Evolutionary conservation across 208 protist species (phyloP).

Genomic region (Wallacemonas sp.): DNA sequence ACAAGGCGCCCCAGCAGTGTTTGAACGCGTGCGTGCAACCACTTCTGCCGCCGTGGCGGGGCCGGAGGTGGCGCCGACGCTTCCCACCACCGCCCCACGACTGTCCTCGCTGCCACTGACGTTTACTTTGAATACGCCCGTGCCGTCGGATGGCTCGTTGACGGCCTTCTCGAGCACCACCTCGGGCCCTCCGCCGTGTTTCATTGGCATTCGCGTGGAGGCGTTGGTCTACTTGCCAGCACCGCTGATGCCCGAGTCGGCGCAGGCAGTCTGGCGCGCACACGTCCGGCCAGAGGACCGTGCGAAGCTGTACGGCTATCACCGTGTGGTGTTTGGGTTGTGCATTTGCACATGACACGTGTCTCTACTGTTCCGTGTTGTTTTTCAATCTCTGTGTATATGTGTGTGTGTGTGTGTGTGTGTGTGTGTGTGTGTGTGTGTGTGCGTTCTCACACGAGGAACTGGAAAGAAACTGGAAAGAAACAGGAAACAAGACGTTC

Average conservation of each 20-base stretch:
- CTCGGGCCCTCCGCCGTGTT: slow-evolving; percentile 2
- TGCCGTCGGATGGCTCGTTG: slow-evolving; percentile 5
- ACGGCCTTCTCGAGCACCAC: slow-evolving; percentile 5
- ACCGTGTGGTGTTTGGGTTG: neutral
- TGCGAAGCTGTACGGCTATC: neutral
- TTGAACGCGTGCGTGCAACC: neutral
- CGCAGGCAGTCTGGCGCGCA: neutral
- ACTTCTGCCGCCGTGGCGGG: neutral
- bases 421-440: no score
- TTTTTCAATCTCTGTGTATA: no score
- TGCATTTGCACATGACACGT: neutral
- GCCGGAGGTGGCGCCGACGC: neutral
- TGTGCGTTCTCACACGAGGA: neutral
- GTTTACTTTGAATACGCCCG: neutral
- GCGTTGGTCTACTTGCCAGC: slow-evolving; percentile 2
- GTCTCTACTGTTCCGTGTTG: no score
- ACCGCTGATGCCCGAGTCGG: neutral
- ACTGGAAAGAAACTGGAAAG: neutral
- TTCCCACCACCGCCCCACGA: neutral
- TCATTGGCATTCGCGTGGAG: slow-evolving; percentile 11
- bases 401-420: no score
- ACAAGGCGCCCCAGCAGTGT: neutral
- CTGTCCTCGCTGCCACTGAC: neutral
- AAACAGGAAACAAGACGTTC: neutral
- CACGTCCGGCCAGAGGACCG: neutral